Evolutionary conservation across 2,329 filamentous ascomycete genomes (phyloP), one percentile per base, ranked within the genome.

Genomic region (Nothomitra cinnamomea): DNA sequence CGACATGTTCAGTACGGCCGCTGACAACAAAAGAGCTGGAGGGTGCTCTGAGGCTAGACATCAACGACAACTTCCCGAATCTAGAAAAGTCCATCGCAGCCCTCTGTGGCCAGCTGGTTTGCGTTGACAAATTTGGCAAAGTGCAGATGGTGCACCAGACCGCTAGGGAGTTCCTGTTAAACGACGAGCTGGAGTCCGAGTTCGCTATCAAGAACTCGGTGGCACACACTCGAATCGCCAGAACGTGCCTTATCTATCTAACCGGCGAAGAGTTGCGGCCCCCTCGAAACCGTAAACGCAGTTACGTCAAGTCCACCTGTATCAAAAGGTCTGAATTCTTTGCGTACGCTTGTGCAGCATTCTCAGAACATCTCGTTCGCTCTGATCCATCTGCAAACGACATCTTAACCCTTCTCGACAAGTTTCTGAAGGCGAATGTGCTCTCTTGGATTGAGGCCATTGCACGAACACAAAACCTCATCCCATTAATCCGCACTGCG

Each of bases 71-170:
- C 5, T 60, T 67, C 41, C 59, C 54, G 13, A 58, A 58, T 5
- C 53, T 66, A 15, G 57, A 61, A 42, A 54, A 63, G 40, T 60
- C 60, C 54, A 61, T 66, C 28, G 51, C 53, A 12, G 56, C 60
- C 15, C 58, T 66, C 1, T 67, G 65, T 55, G 66, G 67, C 5
- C 64, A 70, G 48, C 60, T 70, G 21, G 64, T 70, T 3, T 53
- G 58, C n/a, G 57, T 70, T 12, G 66, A 69, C 56, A 63, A 60
- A 22, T 58, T 58, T 21, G 58, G 57, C 8, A 61, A 56, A 48
- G 60, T 69, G 1, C 59, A 65, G 36, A 64, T 70, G 60, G 58
- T 69, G 21, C 69, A 71, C 56, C 61, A 66, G 51, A 70, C 68
- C 13, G 67, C 66, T 19, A 61, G 65, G 53, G 36, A 58, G 40